These are phyloP conservation scores for Alternaria infectoria DNA, from an alignment of 2,329 filamentous ascomycete species.

Conservation along the genomic window DNA sequence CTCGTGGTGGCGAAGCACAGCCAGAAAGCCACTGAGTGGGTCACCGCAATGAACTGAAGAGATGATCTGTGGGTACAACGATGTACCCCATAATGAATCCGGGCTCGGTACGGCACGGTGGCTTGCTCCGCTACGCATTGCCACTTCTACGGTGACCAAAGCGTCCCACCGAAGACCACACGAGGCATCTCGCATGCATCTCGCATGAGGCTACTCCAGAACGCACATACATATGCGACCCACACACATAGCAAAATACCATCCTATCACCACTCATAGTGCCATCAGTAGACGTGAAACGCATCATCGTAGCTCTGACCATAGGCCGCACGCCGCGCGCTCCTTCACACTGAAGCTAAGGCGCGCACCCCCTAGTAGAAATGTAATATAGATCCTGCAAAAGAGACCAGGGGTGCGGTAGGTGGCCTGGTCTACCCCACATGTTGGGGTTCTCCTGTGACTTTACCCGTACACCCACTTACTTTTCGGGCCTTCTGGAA, in stretches of 20 bases:
- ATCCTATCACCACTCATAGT: neutral
- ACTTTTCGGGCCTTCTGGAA: constrained; percentile 12
- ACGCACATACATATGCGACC: neutral
- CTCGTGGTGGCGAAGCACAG: constrained; percentile 6
- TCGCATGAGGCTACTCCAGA: neutral
- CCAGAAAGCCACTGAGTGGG: neutral
- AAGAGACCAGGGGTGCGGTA: neutral
- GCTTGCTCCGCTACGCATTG: constrained; percentile 5
- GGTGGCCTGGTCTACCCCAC: neutral
- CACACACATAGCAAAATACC: neutral
- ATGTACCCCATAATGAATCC: constrained; percentile 10
- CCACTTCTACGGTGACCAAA: neutral
- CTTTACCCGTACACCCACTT: constrained; percentile 7
- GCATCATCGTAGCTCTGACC: neutral
- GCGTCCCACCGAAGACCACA: neutral
- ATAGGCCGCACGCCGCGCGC: neutral
- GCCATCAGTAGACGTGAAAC: neutral
- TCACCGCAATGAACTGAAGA: neutral
- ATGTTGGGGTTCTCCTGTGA: neutral
- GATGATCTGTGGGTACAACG: constrained; percentile 3
- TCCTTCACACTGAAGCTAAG: neutral
- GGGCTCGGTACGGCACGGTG: constrained; percentile 16
- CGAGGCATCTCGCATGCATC: neutral
- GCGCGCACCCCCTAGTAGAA: neutral
- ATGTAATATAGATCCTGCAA: constrained; percentile 11